Percentiles rank a stretch among this genome's conserved stretches.
Conservation (phyloP, 2,329 filamentous ascomycete genomes). For the Chaetomium sp. region DNA sequence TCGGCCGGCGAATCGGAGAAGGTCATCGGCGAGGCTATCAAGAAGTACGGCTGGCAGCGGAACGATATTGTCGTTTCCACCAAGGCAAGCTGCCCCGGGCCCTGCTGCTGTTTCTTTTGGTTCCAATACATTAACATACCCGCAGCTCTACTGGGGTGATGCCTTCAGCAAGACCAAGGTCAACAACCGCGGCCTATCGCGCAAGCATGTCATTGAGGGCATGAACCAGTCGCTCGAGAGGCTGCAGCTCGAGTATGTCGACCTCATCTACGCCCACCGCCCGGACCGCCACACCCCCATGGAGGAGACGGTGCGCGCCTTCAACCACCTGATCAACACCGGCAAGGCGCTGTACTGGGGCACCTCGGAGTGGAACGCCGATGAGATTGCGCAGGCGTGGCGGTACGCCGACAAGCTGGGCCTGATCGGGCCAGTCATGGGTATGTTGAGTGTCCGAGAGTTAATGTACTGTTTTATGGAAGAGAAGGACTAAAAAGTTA, state of each 20-base stretch:
- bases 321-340: conserved; percentile 48
- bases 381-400: conserved; percentile 52
- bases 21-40: conserved; percentile 47
- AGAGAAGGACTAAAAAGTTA: background rate
- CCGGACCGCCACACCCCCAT: conserved; percentile 53
- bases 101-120: background rate
- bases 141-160: conserved; percentile 56
- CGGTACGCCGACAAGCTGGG: conserved; percentile 49
- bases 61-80: conserved; percentile 50
- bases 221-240: conserved; percentile 51
- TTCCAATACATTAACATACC: conserved; percentile 33
- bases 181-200: conserved; percentile 44
- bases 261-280: conserved; percentile 57
- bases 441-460: background rate
- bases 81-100: conserved; percentile 31
- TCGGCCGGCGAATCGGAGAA: conserved; percentile 43
- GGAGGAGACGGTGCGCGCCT: conserved; percentile 54
- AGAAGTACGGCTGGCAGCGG: conserved; percentile 46
- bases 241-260: conserved; percentile 59
- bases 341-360: conserved; percentile 66
- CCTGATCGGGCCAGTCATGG: conserved; percentile 44
- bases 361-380: conserved; percentile 52
- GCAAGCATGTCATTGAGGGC: conserved; percentile 50
- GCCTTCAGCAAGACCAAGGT: conserved; percentile 48
- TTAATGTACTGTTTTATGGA: no score